These are phyloP conservation scores for Nigrograna mackinnonii DNA, from an alignment of 2,329 filamentous ascomycete species.

Conservation along the genomic window DNA sequence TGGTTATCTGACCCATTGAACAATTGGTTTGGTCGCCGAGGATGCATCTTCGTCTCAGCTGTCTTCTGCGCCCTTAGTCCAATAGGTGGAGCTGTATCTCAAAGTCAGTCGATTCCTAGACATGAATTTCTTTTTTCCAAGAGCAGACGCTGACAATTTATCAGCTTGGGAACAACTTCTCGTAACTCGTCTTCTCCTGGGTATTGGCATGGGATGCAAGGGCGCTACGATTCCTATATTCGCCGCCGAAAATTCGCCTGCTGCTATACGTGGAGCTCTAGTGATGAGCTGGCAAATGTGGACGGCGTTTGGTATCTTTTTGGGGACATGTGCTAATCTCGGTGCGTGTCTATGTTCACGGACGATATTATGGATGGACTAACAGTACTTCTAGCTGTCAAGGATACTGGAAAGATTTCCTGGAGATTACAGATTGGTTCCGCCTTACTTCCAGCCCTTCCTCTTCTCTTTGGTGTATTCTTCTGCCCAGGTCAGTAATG, in stretches of 20 bases:
- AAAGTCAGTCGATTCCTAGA: slow-evolving; percentile 18
- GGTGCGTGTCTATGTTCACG: too few relatives aligned
- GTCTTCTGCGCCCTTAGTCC: slow-evolving; percentile 20
- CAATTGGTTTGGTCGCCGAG: slow-evolving; percentile 23
- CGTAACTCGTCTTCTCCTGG: slow-evolving; percentile 14
- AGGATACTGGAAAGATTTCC: slow-evolving; percentile 15
- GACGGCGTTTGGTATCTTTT: slow-evolving; percentile 31
- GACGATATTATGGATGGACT: too few relatives aligned
- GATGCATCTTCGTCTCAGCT: slow-evolving; percentile 22
- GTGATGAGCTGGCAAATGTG: slow-evolving; percentile 53
- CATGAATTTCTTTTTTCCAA: too few relatives aligned
- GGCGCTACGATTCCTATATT: slow-evolving; percentile 49
- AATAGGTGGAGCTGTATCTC: slow-evolving; percentile 18
- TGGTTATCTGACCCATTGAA: slow-evolving; percentile 25
- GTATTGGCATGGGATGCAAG: slow-evolving; percentile 31
- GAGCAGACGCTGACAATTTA: slow-evolving; percentile 1
- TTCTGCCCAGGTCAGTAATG: slow-evolving; percentile 29
- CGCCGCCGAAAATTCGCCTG: slow-evolving; percentile 50
- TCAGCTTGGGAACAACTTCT: slow-evolving; percentile 18
- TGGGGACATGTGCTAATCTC: slow-evolving; percentile 13
- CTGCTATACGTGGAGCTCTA: slow-evolving; percentile 50
- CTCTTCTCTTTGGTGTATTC: slow-evolving; percentile 17
- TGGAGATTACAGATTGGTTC: slow-evolving; percentile 25
- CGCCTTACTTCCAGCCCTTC: slow-evolving; percentile 20
- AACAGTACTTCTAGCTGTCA: too few relatives aligned